Evolutionary conservation across 805 yeast genomes (phyloP), one percentile per base, ranked within the genome.

Genomic region (Ogataea henricii): DNA sequence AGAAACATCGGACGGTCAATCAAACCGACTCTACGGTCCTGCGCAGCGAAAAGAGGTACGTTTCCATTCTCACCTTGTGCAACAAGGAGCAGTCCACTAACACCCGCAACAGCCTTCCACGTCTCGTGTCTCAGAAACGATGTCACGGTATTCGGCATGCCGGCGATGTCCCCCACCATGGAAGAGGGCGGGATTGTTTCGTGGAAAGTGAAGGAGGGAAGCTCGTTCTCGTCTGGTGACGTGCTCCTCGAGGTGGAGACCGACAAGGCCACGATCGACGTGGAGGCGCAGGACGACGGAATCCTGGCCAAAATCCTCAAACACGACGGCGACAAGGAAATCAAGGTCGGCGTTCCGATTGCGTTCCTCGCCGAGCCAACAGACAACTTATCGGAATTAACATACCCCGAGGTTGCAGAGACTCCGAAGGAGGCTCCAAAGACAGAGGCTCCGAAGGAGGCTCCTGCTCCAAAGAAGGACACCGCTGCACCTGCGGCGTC

Each of bases 131-230:
- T 48, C 5, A 53, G 55, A 41, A 37, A 45, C 34, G 76, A 70
- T 2, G 81, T 78, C 4, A 62, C 71, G 17, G 68, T 73, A 30
- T 89, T 89, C 71, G 83, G 76, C 45, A 92, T 92, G 98, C 99
- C 99, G 3, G 97, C 99, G 21, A 89, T 92, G 97, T 91, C 97
- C 4, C 99, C 99, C 36, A 92, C 99, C 6, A 92, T 92, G 99
- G 89, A 90, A 25, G 88, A 84, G 64, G 99, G 99, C 34, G 97
- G 96, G 5, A 79, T 92, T 54, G 88, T 89, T 10, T 76, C 82
- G 46, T 92, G 99, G 99, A 87, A 89, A 65, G 75, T 83, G 60
- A 83, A 90, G 66, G 85, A 78, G 42, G 89, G 89, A 23, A 94
- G 88, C 3, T 46, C 74, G 3, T 92, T 86, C 68, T 62, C 72